Evolutionary conservation across 345 rosid species (phyloP).

Genomic region (Citrus sinensis): DNA sequence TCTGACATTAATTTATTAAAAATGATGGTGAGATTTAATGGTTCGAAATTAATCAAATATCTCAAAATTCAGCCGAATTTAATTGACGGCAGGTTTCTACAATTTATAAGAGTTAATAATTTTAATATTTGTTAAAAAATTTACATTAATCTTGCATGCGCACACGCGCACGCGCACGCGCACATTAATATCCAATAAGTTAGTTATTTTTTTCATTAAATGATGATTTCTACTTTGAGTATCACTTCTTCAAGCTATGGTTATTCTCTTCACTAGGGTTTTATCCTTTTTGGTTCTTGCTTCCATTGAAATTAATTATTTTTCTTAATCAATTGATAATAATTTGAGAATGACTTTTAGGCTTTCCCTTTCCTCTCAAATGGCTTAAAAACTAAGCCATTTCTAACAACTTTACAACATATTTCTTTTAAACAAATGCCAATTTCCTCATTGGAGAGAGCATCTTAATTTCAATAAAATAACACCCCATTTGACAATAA

Average conservation of each 20-base stretch:
- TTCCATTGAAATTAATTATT: background rate
- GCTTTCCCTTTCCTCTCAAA: background rate
- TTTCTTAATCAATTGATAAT: background rate
- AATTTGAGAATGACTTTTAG: background rate
- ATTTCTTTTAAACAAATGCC: background rate
- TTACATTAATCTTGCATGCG: too few species aligned
- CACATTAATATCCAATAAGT: background rate
- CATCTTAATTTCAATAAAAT: background rate
- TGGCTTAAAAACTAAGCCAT: conserved; percentile 16
- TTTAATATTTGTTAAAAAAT: too few species aligned
- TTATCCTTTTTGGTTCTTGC: background rate
- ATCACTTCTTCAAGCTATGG: background rate
- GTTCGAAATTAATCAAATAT: background rate
- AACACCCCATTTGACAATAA: background rate
- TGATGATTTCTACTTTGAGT: background rate
- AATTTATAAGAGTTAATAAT: background rate
- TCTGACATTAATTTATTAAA: background rate
- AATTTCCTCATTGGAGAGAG: background rate
- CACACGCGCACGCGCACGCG: too few species aligned
- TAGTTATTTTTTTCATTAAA: background rate
- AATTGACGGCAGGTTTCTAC: background rate
- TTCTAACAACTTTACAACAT: background rate
- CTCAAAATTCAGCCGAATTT: background rate
- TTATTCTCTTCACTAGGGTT: background rate
- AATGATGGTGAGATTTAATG: background rate